These are phyloP conservation scores for Epicoccum nigrum DNA, from an alignment of 2,329 filamentous ascomycete species.

Conservation along the genomic window DNA sequence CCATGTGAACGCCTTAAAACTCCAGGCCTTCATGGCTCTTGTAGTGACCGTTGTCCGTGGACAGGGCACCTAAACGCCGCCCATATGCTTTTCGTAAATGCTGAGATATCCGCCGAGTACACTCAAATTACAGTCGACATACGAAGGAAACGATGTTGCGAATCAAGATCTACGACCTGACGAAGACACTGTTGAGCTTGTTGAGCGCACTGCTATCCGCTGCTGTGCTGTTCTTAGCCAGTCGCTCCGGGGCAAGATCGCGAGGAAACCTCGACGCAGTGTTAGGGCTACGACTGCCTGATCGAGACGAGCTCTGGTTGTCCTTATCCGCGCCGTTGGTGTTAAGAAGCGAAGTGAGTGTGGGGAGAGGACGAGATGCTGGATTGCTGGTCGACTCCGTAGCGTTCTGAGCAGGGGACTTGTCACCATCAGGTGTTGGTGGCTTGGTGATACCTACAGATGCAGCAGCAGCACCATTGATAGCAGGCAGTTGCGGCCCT, in stretches of 20 bases:
- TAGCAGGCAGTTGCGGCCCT: constrained; percentile 45
- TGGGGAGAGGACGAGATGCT: constrained; percentile 55
- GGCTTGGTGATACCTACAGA: constrained; percentile 35
- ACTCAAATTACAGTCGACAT: constrained; percentile 4
- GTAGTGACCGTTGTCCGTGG: constrained; percentile 6
- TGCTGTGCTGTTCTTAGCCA: constrained; percentile 42
- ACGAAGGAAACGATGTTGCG: constrained; percentile 2
- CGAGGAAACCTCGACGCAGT: constrained; percentile 36
- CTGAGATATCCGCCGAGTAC: constrained; percentile 15
- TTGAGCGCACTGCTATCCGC: constrained; percentile 40
- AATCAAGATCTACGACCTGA: constrained; percentile 30
- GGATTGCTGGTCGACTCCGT: constrained; percentile 34
- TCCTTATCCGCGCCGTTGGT: constrained; percentile 36
- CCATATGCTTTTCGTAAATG: constrained; percentile 37
- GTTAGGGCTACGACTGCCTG: constrained; percentile 51
- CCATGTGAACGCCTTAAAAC: constrained; percentile 3
- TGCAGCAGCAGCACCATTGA: constrained; percentile 35
- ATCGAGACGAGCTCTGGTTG: constrained; percentile 45
- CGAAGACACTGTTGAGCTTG: constrained; percentile 45
- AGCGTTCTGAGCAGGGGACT: constrained; percentile 52
- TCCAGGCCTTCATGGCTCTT: constrained; percentile 12
- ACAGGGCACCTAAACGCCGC: constrained; percentile 30
- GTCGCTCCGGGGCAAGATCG: constrained; percentile 40
- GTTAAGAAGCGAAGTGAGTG: constrained; percentile 42
- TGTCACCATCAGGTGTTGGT: constrained; percentile 44